Evolutionary conservation across 805 yeast species (phyloP), one percentile per base, ranked within the genome.

Genomic region (Kodamaea hsintzibuensis): DNA sequence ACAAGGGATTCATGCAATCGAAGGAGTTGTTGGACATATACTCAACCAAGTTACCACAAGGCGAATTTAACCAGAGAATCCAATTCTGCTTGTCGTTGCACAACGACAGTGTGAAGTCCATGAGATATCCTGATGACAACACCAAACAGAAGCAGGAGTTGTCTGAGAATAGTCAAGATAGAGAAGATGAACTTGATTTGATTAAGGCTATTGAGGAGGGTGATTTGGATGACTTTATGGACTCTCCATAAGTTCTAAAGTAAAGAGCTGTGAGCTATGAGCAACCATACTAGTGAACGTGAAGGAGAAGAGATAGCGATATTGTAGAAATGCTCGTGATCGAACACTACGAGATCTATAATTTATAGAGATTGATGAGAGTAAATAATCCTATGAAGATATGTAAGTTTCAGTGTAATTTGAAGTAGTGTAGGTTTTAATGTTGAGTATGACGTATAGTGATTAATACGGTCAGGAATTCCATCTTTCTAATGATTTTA

Each of bases 81-180:
- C 84, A 84, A 62, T 96, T 95, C 72, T 93, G 97, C 66, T 88
- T 91, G 74, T 82, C 87, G 47, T 80, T 93, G 60, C 96, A 93
- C 73, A 91, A 91, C 62, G 98, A 93, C 64, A 84, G 90, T 69
- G 96, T 93, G 55, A 89, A 90, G 73, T 91, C 96, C 7, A 91
- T 95, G 98, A 83, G 98, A 64, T 95, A 90, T 72, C 96, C 97
- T 8, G 63, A 67, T 38, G 77, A 74, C 56, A 53, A 18, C 22
- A 62, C 62, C 49, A 72, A 69, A 40, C 61, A 61, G 54, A 71
- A 72, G 58, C 55, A 57, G 10, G 76, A 71, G 27, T 56, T 56
- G 18, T 60, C 60, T 48, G 62, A 62, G 40, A 69, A 65, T 51
- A 65, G 59, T 49, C 64, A 68, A 55, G 75, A 74, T 47, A 64